Conservation (phyloP, 2,329 filamentous ascomycete genomes). For the Elsinoe batatas region DNA sequence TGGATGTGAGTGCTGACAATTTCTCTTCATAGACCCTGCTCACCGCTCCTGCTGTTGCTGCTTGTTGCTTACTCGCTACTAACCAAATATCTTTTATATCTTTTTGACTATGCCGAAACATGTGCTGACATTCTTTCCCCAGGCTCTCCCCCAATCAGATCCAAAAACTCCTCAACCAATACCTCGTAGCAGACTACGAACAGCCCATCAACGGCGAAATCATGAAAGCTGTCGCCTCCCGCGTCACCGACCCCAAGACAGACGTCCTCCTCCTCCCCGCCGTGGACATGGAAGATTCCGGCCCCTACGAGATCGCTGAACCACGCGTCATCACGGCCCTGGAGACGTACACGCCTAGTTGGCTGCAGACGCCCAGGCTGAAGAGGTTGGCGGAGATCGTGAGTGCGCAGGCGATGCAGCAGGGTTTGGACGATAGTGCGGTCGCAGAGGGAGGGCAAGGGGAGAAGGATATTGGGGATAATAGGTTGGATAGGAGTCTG, state of each 20-base stretch:
- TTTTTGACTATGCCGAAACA: background rate
- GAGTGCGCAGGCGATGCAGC: slow-evolving; percentile 83
- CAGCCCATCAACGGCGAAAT: slow-evolving; percentile 99
- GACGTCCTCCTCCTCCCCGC: slow-evolving; percentile 87
- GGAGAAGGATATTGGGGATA: slow-evolving; percentile 17
- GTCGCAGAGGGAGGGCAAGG: slow-evolving; percentile 20
- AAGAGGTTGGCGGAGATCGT: slow-evolving; percentile 98
- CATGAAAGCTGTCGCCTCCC: slow-evolving; percentile 97
- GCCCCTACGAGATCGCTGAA: slow-evolving; percentile 96
- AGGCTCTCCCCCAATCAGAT: slow-evolving; percentile 98
- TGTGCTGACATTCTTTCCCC: background rate
- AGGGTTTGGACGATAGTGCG: slow-evolving; percentile 26
- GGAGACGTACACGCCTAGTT: slow-evolving; percentile 96
- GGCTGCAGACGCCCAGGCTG: slow-evolving; percentile 90
- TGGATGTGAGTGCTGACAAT: slow-evolving; percentile 69
- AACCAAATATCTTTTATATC: background rate
- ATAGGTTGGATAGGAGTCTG: slow-evolving; percentile 3
- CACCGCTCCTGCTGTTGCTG: slow-evolving; percentile 4
- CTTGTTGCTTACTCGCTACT: slow-evolving; percentile 7
- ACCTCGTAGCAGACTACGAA: slow-evolving; percentile 96
- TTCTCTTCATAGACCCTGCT: background rate
- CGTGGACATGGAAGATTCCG: slow-evolving; percentile 98
- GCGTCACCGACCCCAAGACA: slow-evolving; percentile 88
- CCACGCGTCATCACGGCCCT: slow-evolving; percentile 89
- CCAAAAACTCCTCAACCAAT: slow-evolving; percentile 97